A percentile compares a stretch with the other conserved stretches of the same genome.
Conservation (phyloP, 495 filamentous ascomycete species). For the Podospora didyma region DNA sequence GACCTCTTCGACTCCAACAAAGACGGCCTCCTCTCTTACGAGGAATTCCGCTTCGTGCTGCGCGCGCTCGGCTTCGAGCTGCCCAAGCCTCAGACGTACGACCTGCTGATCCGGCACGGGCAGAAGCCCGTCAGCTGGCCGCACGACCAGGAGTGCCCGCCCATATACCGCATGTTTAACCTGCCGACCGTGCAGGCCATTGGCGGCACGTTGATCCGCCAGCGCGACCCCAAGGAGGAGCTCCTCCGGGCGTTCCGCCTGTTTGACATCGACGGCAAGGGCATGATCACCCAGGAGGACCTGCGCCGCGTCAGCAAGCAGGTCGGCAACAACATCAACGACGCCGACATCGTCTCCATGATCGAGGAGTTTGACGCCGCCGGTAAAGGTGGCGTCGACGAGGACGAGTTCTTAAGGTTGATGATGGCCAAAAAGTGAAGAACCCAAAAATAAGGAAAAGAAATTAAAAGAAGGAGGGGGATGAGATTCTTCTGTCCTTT, state of each 20-base stretch:
- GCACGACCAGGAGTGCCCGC: slow-evolving; percentile 33
- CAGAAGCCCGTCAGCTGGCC: slow-evolving; percentile 32
- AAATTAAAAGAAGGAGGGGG: too few species aligned
- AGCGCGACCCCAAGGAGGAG: slow-evolving; percentile 85
- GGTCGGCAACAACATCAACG: slow-evolving; percentile 84
- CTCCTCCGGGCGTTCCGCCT: slow-evolving; percentile 86
- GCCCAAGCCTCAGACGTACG: slow-evolving; percentile 35
- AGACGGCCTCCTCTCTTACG: slow-evolving; percentile 90
- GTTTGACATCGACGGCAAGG: slow-evolving; percentile 73
- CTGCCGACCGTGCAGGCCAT: slow-evolving; percentile 63
- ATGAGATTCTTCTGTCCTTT: too few species aligned
- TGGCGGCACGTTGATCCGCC: slow-evolving; percentile 72
- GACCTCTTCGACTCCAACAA: slow-evolving; percentile 96
- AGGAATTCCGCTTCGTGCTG: slow-evolving; percentile 96
- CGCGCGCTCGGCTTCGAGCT: slow-evolving; percentile 87
- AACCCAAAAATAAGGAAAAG: too few species aligned
- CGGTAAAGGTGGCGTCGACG: slow-evolving; percentile 81
- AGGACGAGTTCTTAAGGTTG: slow-evolving; percentile 77
- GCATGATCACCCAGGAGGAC: slow-evolving; percentile 82
- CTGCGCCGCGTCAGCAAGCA: slow-evolving; percentile 83
- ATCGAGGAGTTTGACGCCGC: slow-evolving; percentile 98
- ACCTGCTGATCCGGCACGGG: slow-evolving; percentile 30
- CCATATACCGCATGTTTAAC: slow-evolving; percentile 32
- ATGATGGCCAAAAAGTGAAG: slow-evolving; percentile 32
- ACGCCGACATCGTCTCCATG: slow-evolving; percentile 91